Evolutionary conservation across 176 grass and related monocot species (phyloP).

Genomic region (Echinochloa phyllopogon): DNA sequence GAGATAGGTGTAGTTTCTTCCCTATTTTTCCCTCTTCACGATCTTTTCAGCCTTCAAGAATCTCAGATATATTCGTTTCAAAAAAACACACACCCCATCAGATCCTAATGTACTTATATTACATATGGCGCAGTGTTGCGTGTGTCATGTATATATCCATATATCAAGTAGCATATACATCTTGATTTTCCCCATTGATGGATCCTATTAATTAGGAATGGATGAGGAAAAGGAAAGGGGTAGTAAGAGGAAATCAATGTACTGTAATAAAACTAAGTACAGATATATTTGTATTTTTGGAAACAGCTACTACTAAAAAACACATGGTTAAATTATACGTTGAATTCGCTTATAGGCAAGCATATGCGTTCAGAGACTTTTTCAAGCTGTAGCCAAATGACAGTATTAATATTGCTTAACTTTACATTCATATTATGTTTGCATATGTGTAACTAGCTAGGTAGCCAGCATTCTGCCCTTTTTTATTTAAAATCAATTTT

Average conservation of each 20-base stretch:
- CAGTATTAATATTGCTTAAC: not conserved
- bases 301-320: not conserved
- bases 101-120: not conserved
- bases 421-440: not conserved
- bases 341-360: not conserved
- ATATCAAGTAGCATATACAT: not conserved
- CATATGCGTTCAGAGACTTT: not conserved
- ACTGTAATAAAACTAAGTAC: not conserved
- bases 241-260: not conserved
- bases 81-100: not conserved
- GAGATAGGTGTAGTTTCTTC: not conserved
- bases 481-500: not conserved
- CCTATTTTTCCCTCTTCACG: constrained; percentile 10
- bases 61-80: not conserved
- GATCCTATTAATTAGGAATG: not conserved
- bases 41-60: not conserved
- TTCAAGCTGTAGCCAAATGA: not conserved
- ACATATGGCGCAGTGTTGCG: not conserved
- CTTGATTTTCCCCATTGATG: not conserved
- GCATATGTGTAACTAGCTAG: no score
- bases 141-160: constrained; percentile 13
- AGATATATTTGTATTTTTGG: not conserved
- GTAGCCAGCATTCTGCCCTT: not conserved
- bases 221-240: not conserved
- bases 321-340: not conserved